These are phyloP conservation scores for Trichoderma sp. DNA, from an alignment of 2,329 filamentous ascomycete genomes.

Conservation along the genomic window DNA sequence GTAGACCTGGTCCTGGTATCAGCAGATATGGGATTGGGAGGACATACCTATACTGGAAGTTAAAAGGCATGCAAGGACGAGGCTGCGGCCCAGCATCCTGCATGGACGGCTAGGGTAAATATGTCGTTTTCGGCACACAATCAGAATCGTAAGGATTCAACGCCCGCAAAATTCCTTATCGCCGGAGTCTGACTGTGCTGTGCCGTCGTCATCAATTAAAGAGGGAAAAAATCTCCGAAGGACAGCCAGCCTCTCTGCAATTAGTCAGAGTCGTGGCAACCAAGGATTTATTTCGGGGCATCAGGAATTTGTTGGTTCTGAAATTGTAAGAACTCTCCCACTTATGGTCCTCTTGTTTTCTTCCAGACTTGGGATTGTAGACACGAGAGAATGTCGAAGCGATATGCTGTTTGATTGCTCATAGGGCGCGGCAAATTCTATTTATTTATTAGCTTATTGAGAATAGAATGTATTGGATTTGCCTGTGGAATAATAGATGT, in stretches of 20 bases:
- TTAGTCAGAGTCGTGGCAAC: not conserved
- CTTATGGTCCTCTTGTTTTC: not conserved
- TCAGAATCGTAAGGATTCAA: not conserved
- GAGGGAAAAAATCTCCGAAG: not conserved
- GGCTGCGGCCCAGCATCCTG: not conserved
- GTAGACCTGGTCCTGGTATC: not conserved
- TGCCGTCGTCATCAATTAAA: not conserved
- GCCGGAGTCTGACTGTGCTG: not conserved
- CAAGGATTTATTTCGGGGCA: not conserved
- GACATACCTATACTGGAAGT: not conserved
- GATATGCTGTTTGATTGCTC: not conserved
- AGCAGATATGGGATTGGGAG: not conserved
- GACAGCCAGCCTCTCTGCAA: not conserved
- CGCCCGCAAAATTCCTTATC: constrained; percentile 8
- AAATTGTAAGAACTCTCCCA: too few relatives aligned
- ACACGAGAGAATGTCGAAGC: not conserved
- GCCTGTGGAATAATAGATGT: not conserved
- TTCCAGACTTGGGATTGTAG: not conserved
- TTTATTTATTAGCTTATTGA: not conserved
- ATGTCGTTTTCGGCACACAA: constrained; percentile 2
- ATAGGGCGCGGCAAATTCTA: not conserved
- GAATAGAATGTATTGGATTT: not conserved
- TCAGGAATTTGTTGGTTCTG: not conserved
- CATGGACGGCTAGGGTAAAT: not conserved
- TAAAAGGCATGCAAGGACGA: not conserved